Evolutionary conservation across 805 yeast genomes (phyloP).

Genomic region (Metschnikowia dekortorum): DNA sequence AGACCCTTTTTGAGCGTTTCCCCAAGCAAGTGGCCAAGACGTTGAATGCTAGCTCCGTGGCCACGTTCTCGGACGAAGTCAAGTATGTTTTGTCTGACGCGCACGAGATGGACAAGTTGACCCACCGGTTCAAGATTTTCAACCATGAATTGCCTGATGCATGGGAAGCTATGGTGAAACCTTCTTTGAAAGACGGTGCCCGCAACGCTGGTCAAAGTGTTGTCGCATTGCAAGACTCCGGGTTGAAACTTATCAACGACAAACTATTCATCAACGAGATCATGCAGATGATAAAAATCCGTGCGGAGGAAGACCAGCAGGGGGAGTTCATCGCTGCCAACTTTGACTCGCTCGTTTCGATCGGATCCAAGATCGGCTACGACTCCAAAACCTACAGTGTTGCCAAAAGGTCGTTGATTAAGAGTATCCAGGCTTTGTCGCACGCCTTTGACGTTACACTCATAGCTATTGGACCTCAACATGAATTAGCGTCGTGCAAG

Average conservation of each 20-base stretch:
- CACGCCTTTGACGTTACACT: constrained; percentile 19
- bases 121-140: constrained; percentile 23
- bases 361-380: constrained; percentile 41
- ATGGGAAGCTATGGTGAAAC: constrained; percentile 30
- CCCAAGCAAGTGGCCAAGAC: constrained; percentile 18
- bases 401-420: constrained; percentile 31
- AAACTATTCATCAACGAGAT: constrained; percentile 46
- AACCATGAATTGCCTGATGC: constrained; percentile 29
- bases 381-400: constrained; percentile 39
- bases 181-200: constrained; percentile 5
- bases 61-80: constrained; percentile 25
- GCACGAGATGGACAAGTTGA: constrained; percentile 5
- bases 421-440: constrained; percentile 13
- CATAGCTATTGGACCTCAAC: constrained; percentile 16
- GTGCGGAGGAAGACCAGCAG: constrained; percentile 18
- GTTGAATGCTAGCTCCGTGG: constrained; percentile 6
- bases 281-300: constrained; percentile 43
- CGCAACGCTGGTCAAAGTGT: constrained; percentile 10
- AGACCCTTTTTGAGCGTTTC: constrained; percentile 15
- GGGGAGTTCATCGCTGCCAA: constrained; percentile 32
- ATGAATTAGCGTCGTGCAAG: constrained; percentile 11
- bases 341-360: constrained; percentile 39
- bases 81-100: constrained; percentile 15
- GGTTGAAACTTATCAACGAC: constrained; percentile 37
- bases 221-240: constrained; percentile 19